Conservation (phyloP, 1,284 basidiomycete species). For the Fomitopsis pinicola region DNA sequence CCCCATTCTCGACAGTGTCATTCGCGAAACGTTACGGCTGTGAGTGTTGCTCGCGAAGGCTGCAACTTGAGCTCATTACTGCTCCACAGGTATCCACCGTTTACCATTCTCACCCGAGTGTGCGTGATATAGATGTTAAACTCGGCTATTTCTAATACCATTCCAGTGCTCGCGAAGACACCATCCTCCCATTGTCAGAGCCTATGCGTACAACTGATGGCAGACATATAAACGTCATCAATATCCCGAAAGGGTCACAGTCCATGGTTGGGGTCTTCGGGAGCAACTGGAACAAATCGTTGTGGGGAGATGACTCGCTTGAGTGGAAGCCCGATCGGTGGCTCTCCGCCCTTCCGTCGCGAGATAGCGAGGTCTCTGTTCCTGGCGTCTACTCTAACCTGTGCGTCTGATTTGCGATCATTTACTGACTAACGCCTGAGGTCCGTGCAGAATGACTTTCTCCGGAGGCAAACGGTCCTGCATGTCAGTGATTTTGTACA, state of each 20-base stretch:
- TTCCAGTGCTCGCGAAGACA: conserved; percentile 33
- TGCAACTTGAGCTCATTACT: neutral
- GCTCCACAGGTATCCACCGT: neutral
- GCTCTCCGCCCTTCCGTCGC: conserved; percentile 6
- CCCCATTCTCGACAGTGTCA: conserved; percentile 14
- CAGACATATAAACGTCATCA: conserved; percentile 30
- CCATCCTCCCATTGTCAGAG: conserved; percentile 43
- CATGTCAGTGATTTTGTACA: conserved; percentile 7
- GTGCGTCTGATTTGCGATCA: neutral
- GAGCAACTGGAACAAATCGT: conserved; percentile 32
- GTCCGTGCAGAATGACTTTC: conserved; percentile 8
- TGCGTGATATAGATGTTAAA: neutral
- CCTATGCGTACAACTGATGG: conserved; percentile 38
- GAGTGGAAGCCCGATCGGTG: conserved; percentile 8
- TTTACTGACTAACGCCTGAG: neutral
- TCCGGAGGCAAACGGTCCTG: conserved; percentile 9
- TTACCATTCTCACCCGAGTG: neutral
- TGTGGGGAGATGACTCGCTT: conserved; percentile 8
- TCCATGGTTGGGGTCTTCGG: conserved; percentile 34
- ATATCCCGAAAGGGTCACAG: conserved; percentile 40
- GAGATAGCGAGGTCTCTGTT: conserved; percentile 6
- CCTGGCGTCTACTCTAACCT: conserved; percentile 9
- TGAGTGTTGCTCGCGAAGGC: neutral
- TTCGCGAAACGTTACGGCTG: conserved; percentile 3
- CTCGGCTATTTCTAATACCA: too few species aligned